Base-by-base conservation (phyloP, 2,329 filamentous ascomycete genomes). In the Apiospora sp. region DNA sequence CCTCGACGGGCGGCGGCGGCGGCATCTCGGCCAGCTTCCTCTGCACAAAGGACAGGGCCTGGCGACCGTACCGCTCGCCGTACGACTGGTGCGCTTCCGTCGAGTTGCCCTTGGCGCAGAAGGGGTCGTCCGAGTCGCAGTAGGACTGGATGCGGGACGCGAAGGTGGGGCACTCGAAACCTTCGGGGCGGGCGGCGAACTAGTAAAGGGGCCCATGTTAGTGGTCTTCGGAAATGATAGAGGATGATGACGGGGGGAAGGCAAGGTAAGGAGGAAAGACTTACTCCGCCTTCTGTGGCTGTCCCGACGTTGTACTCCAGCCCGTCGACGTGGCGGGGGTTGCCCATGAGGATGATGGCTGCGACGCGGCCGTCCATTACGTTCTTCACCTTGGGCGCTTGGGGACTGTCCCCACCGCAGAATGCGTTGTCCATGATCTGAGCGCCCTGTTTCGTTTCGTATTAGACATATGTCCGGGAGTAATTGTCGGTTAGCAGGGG, bases 401-500 rank as follows among this genome's bases (percentile, higher is more conserved):
- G 84, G 8, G 86, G 85, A 73, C 88, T 87, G 3, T 86, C 86
- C 27, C 89, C 89, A 22, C 89, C 89, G 77, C 89, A 91, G 72
- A 90, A 81, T 5, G 88, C 89, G 74, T 89, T 87, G 76, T 91
- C 89, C 77, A 89, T 86, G 72, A 91, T 91, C 80, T 92, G 88
- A 48, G 86, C 88, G 58, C 90, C 90, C 87, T 90, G 41, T 19
- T 48, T 12, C 16, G 10, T 37, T 64, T 19, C n/a, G 12, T 6
- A 22, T 24, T 14, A 67, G 44, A 44, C 3, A 67, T 41, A 4
- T 41, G 27, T 22, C 19, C 24, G 6, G 1, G 46, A 30, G 27
- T 30, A 30, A 30, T 34, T 48, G 24, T 41, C 37, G 37, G 7
- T 41, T 41, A 10, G 6, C 10, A 30, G 16, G 4, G 19, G 6